These are phyloP conservation scores for Cutaneotrichosporon arboriforme DNA, from an alignment of 1,284 basidiomycete genomes.

Conservation along the genomic window DNA sequence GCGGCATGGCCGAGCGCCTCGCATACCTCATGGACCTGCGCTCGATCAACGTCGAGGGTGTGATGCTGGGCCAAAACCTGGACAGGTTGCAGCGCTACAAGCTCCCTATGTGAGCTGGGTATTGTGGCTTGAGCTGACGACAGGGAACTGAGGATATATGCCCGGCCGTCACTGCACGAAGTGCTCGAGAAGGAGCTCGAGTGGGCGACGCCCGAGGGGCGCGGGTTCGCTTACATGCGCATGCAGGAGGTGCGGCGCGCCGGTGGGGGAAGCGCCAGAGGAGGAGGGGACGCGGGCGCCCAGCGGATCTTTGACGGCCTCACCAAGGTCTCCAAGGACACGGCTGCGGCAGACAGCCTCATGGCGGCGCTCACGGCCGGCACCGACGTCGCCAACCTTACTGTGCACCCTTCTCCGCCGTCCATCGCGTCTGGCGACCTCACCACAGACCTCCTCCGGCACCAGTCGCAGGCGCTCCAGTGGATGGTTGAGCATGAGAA, in stretches of 20 bases:
- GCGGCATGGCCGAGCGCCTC: constrained; percentile 56
- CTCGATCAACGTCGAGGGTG: constrained; percentile 64
- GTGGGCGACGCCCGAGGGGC: constrained; percentile 67
- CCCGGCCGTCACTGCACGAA: constrained; percentile 53
- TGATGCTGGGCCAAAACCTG: constrained; percentile 50
- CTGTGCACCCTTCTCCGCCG: constrained; percentile 56
- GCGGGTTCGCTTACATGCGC: constrained; percentile 49
- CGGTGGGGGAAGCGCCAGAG: constrained; percentile 9
- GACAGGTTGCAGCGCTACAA: constrained; percentile 50
- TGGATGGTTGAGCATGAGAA: constrained; percentile 76
- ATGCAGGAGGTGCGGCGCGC: constrained; percentile 10
- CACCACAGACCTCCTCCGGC: constrained; percentile 65
- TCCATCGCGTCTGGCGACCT: constrained; percentile 60
- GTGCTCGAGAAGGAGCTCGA: constrained; percentile 61
- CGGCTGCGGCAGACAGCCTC: constrained; percentile 56
- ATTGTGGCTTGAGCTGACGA: neutral
- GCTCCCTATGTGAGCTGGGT: constrained; percentile 54
- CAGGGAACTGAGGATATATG: constrained; percentile 61
- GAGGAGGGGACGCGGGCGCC: constrained; percentile 50
- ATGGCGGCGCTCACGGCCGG: constrained; percentile 48
- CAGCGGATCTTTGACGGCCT: constrained; percentile 59
- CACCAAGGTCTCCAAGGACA: constrained; percentile 70
- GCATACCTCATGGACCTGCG: constrained; percentile 64
- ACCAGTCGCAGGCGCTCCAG: constrained; percentile 53
- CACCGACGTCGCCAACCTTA: constrained; percentile 35